These are phyloP conservation scores for Conoideocrella luteorostrata DNA, from an alignment of 2,329 filamentous ascomycete species.

Conservation along the genomic window DNA sequence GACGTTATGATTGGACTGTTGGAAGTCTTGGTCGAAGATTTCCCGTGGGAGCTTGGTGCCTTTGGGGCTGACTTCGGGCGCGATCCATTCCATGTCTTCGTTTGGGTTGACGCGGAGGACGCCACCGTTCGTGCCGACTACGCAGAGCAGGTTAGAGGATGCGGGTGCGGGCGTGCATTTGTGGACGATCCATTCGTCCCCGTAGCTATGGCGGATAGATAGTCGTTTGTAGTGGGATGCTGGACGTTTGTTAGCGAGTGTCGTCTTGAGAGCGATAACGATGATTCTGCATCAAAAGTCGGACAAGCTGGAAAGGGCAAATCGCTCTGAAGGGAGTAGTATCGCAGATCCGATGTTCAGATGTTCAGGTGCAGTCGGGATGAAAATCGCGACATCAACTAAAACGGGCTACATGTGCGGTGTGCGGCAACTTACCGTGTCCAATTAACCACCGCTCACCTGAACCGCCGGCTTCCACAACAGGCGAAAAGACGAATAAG, in stretches of 20 bases:
- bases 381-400: no score
- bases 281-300: no score
- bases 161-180: constrained; percentile 36
- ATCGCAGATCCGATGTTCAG: no score
- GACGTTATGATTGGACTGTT: constrained; percentile 34
- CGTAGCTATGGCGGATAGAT: constrained; percentile 19
- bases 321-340: no score
- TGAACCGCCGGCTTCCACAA: constrained; percentile 18
- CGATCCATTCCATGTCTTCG: constrained; percentile 27
- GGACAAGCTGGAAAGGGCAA: no score
- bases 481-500: constrained; percentile 33
- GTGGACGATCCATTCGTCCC: constrained; percentile 28
- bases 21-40: constrained; percentile 45
- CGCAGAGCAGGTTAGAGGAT: constrained; percentile 34
- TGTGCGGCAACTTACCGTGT: constrained; percentile 20
- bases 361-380: no score
- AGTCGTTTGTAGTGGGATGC: constrained; percentile 27
- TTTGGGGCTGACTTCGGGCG: constrained; percentile 16
- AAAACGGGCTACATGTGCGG: no score
- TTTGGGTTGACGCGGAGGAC: constrained; percentile 31
- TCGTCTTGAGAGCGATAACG: no score
- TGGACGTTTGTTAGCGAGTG: constrained; percentile 11
- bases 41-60: constrained; percentile 23
- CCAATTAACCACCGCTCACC: constrained; percentile 33
- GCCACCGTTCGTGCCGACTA: constrained; percentile 43